These are phyloP conservation scores for Solanum infundibuliforme DNA, from an alignment of 257 asterid genomes.

Conservation along the genomic window DNA sequence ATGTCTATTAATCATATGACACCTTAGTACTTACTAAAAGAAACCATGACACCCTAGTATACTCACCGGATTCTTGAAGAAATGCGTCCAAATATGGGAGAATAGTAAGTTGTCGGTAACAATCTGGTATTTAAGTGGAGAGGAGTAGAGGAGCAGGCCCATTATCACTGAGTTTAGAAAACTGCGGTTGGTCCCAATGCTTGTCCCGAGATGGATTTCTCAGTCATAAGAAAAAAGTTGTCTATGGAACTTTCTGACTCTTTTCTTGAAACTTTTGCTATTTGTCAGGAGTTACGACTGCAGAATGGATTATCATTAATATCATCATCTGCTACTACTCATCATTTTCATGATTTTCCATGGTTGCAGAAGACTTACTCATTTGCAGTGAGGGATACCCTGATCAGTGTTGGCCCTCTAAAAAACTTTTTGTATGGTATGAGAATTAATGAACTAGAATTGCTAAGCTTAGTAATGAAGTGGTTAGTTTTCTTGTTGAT, in stretches of 20 bases:
- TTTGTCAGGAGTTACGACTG: background rate
- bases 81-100: background rate
- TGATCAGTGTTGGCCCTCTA: slow-evolving; percentile 81
- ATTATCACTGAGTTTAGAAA: background rate
- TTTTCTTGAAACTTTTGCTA: background rate
- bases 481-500: slow-evolving; percentile 41
- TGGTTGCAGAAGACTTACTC: slow-evolving; percentile 65
- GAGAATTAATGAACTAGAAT: slow-evolving; percentile 70
- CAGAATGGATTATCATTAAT: too few relatives aligned
- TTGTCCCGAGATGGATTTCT: background rate
- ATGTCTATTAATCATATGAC: background rate
- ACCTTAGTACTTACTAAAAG: background rate
- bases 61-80: background rate
- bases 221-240: background rate
- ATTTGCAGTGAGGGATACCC: slow-evolving; percentile 74
- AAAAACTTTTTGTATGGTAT: slow-evolving; percentile 80
- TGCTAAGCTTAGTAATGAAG: slow-evolving; percentile 84
- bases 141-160: background rate
- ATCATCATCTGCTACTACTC: background rate
- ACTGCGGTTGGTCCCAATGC: background rate
- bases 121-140: background rate
- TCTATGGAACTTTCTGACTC: background rate
- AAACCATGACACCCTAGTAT: background rate
- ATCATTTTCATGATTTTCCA: slow-evolving; percentile 3
- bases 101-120: background rate